Conservation (phyloP, 176 grass and related monocot species). For the Raddia distichophylla region DNA sequence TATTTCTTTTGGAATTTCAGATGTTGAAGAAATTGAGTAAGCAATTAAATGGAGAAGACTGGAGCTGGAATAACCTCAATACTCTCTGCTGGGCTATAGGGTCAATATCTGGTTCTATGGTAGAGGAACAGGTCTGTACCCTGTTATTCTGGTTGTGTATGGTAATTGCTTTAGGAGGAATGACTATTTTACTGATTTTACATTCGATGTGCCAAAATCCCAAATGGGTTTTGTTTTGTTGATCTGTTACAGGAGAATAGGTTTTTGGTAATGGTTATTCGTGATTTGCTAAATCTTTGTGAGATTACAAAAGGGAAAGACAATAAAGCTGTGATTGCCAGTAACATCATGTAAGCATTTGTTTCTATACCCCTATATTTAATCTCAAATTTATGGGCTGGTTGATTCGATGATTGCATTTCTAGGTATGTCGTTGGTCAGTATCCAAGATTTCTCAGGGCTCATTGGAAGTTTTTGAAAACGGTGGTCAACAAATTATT, state of each 20-base stretch:
- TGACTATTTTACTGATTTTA: background rate
- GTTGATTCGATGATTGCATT: conserved; percentile 36
- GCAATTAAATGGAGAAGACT: conserved; percentile 98
- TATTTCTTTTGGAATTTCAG: conserved; percentile 54
- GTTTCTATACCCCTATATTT: conserved; percentile 5
- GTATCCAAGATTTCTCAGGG: conserved; percentile 98
- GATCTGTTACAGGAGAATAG: conserved; percentile 81
- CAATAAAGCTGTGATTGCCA: conserved; percentile 99
- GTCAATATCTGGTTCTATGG: conserved; percentile 99
- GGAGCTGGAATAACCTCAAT: conserved; percentile 99
- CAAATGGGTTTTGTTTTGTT: conserved; percentile 5
- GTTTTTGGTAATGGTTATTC: conserved; percentile 98
- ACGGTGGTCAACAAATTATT: conserved; percentile 99
- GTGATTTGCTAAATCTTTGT: conserved; percentile 96
- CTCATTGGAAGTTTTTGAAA: conserved; percentile 99
- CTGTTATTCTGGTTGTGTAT: conserved; percentile 7
- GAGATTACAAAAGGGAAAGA: conserved; percentile 99
- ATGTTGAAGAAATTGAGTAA: conserved; percentile 97
- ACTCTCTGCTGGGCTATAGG: conserved; percentile 99
- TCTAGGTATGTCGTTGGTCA: conserved; percentile 99
- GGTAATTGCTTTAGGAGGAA: background rate
- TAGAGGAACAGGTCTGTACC: conserved; percentile 88
- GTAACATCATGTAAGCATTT: conserved; percentile 92
- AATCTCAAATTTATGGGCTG: conserved; percentile 7
- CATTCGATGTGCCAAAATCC: conserved; percentile 2